These are phyloP conservation scores for Apiotrichum mycotoxinovorans DNA, from an alignment of 1,284 basidiomycete genomes.

Conservation along the genomic window DNA sequence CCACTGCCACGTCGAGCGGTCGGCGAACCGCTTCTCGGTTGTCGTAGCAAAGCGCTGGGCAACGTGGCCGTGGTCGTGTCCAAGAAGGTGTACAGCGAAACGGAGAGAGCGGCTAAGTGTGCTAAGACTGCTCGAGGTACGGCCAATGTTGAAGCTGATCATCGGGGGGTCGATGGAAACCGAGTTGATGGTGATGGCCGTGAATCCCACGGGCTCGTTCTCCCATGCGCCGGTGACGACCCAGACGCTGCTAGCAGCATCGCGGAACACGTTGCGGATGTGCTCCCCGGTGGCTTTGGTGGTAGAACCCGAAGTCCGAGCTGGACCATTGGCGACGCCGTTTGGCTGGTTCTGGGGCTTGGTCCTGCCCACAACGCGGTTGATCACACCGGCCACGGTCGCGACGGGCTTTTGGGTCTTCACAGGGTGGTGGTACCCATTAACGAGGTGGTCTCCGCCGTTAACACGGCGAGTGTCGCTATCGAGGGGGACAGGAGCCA, in stretches of 20 bases:
- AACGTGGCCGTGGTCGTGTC: constrained; percentile 2
- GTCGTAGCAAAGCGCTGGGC: constrained; percentile 10
- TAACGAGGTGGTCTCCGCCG: constrained; percentile 2
- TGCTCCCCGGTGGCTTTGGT: not conserved
- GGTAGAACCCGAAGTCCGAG: not conserved
- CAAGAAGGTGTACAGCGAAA: constrained; percentile 14
- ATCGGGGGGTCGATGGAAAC: constrained; percentile 17
- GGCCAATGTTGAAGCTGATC: constrained; percentile 19
- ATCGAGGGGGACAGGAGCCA: not conserved
- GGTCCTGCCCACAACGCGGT: constrained; percentile 1
- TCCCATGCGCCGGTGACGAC: constrained; percentile 12
- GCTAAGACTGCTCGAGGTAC: constrained; percentile 6
- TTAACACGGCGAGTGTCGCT: not conserved
- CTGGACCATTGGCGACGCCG: not conserved
- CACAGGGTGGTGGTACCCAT: not conserved
- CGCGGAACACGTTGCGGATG: constrained; percentile 13
- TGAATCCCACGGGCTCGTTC: constrained; percentile 14
- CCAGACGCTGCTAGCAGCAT: constrained; percentile 14
- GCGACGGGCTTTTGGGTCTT: constrained; percentile 1
- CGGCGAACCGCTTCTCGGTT: constrained; percentile 11
- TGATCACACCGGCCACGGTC: constrained; percentile 15
- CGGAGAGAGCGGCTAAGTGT: constrained; percentile 13
- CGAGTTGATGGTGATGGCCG: constrained; percentile 18
- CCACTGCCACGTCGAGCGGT: constrained; percentile 13
- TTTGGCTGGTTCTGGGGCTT: not conserved